Base-by-base conservation (phyloP, 805 yeast species). In the Suhomyces xylopsoci region DNA sequence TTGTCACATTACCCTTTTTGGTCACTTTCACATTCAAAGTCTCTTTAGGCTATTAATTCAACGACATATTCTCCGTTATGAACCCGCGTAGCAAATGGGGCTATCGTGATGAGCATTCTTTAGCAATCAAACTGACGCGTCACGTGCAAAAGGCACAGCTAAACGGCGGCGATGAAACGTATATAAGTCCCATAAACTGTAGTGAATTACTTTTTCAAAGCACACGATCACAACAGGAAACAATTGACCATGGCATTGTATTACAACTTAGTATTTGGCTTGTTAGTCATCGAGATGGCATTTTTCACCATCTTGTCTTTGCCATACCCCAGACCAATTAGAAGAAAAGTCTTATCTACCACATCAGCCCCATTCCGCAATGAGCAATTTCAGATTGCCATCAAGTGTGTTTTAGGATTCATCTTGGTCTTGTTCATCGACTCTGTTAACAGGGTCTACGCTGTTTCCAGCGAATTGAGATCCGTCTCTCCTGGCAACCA, bases 401-500 rank as follows among this genome's bases (percentile, higher is more conserved):
- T 90, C 58, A 88, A 88, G 67, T 90, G 96, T 69, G 76, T 90
- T 3, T 78, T 93, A 53, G 91, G 87, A 3, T 94, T 93, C 73
- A 88, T 94, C 17, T 73, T 88, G 44, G 81, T 94, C 32, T 78
- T 94, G 57, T 94, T 94, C 67, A 69, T 90, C 50, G 99, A 94
- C 68, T 84, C 97, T 2, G 86, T 91, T 57, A 91, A 90, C 71
- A 82, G 97, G 55, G 92, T 90, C 41, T 79, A 79, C 65, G 74
- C 85, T 20, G 90, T 90, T 34, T 78, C 82, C 38, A 74, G 78
- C 46, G 96, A 89, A 63, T 73, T 87, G 63, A 68, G 73, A 41
- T 70, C 76, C 15, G 62, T 60, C 24, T 56, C 64, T 7, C 64
- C 68, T 6, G 58, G 62, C 66, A 40, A 64, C 71, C 46, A 71